phyloP scores from a whole-genome alignment of 352 stramenopile genomes.

The Bremia lactucae region DNA sequence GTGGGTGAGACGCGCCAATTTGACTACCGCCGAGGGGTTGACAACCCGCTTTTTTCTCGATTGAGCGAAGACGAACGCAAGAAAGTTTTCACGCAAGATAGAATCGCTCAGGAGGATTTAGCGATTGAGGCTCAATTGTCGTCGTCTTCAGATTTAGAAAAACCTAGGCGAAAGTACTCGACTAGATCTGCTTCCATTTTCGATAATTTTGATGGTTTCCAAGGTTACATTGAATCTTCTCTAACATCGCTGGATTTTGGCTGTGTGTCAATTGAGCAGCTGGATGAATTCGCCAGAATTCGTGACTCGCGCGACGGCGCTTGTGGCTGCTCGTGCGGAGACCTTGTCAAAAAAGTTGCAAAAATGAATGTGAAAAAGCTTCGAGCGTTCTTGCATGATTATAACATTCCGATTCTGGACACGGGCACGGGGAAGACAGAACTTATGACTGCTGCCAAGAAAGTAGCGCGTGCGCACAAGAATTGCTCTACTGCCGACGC shows the following conservation, averaged over 20 bases:
- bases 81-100: slow-evolving; percentile 44
- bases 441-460: slow-evolving; percentile 55
- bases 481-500: slow-evolving; percentile 52
- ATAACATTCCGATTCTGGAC: slow-evolving; percentile 36
- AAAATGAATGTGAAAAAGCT: slow-evolving; percentile 84
- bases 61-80: slow-evolving; percentile 63
- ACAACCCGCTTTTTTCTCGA: slow-evolving; percentile 71
- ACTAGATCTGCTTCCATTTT: slow-evolving; percentile 16
- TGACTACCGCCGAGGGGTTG: slow-evolving; percentile 56
- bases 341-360: slow-evolving; percentile 70
- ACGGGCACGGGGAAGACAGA: slow-evolving; percentile 46
- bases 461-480: slow-evolving; percentile 48
- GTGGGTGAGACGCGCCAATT: slow-evolving; percentile 73
- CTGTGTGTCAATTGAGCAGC: slow-evolving; percentile 69
- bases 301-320: slow-evolving; percentile 63
- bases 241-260: slow-evolving; percentile 52
- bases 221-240: slow-evolving; percentile 11
- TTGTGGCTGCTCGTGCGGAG: slow-evolving; percentile 73
- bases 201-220: slow-evolving; percentile 8
- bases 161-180: slow-evolving; percentile 26
- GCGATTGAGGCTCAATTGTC: slow-evolving; percentile 20
- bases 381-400: slow-evolving; percentile 48
- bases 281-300: slow-evolving; percentile 76
- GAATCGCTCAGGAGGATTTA: slow-evolving; percentile 12
- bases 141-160: slow-evolving; percentile 13